Percentiles rank a stretch among this genome's conserved stretches.
Evolutionary conservation across 768 basidiomycete genomes (phyloP).

Genomic region (Boletus rufocinnamomeus): DNA sequence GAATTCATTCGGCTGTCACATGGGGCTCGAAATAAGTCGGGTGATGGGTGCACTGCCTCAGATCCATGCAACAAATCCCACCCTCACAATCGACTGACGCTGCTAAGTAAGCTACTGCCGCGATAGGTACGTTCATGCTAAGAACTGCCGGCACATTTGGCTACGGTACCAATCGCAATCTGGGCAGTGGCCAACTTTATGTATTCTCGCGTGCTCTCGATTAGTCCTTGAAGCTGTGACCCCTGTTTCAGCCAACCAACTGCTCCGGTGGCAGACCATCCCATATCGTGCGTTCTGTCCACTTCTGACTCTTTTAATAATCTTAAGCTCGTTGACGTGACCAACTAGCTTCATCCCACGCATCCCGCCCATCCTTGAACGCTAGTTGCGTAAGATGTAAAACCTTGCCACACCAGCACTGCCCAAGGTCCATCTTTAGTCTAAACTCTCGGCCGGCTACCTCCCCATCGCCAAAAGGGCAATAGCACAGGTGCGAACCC

Average conservation of each 20-base stretch:
- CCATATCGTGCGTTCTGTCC: neutral
- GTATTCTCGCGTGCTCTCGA: neutral
- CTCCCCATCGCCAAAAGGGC: slow-evolving; percentile 3
- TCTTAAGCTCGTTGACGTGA: neutral
- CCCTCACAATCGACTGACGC: neutral
- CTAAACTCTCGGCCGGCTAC: neutral
- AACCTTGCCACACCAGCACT: slow-evolving; percentile 8
- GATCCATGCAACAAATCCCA: neutral
- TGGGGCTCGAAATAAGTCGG: neutral
- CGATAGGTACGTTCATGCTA: slow-evolving; percentile 4
- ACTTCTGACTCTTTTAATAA: neutral
- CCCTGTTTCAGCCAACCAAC: slow-evolving; percentile 21
- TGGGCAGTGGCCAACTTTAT: neutral
- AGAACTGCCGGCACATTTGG: neutral
- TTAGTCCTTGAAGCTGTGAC: neutral
- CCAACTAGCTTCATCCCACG: slow-evolving; percentile 6
- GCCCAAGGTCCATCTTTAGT: slow-evolving; percentile 3
- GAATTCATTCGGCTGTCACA: neutral
- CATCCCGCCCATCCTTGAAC: neutral
- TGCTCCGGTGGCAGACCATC: neutral
- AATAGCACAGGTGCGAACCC: neutral
- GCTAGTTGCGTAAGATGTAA: slow-evolving; percentile 11
- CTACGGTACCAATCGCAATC: slow-evolving; percentile 9
- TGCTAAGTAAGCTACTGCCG: neutral
- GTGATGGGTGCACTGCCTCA: neutral